Conservation (phyloP, 2,329 filamentous ascomycete genomes). For the Colletotrichum phormii region DNA sequence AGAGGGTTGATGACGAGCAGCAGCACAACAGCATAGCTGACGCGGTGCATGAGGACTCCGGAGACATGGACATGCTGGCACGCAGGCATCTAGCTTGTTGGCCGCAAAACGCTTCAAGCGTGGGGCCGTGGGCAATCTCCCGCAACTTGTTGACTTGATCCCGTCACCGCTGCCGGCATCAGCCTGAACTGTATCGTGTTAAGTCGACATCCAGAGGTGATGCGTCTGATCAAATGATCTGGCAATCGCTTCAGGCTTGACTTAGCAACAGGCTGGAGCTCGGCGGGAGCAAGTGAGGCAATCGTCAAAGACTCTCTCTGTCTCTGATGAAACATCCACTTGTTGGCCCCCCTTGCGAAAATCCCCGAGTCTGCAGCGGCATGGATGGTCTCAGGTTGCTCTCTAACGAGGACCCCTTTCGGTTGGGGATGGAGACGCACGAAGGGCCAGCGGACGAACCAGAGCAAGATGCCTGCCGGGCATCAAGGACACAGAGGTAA, state of each 20-base stretch:
- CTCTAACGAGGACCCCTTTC: conserved; percentile 14
- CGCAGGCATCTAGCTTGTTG: conserved; percentile 16
- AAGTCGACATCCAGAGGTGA: conserved; percentile 8
- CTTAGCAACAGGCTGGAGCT: not conserved
- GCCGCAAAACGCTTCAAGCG: not conserved
- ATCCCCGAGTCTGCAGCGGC: conserved; percentile 35
- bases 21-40: not conserved
- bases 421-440: conserved; percentile 26
- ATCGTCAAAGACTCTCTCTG: not conserved
- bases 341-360: conserved; percentile 29
- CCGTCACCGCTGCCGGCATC: not conserved
- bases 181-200: not conserved
- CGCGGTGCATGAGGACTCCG: conserved; percentile 12
- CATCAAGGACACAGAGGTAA: not conserved
- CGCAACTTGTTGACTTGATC: not conserved
- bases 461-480: conserved; percentile 26
- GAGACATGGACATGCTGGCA: conserved; percentile 4
- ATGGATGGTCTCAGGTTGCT: conserved; percentile 30
- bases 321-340: conserved; percentile 24
- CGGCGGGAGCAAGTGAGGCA: not conserved
- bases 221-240: not conserved
- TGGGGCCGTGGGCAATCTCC: not conserved
- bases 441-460: conserved; percentile 21
- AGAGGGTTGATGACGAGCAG: not conserved
- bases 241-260: not conserved